Base-by-base conservation (phyloP, 768 basidiomycete species). In the Rhizopogon roseolus region DNA sequence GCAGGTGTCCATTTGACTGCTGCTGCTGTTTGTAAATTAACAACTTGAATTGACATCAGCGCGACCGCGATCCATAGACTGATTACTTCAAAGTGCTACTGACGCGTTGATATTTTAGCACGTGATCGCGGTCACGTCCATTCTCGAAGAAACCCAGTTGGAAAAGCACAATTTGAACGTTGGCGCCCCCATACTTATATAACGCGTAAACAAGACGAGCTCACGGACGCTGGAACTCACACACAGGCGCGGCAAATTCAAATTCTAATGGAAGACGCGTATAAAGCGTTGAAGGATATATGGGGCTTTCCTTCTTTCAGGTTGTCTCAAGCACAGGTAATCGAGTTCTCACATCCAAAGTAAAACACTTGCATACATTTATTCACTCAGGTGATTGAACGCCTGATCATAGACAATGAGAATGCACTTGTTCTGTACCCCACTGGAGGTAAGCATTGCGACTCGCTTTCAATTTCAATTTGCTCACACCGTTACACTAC, bases 1-100 rank as follows among this genome's bases (percentile, higher is more conserved):
- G 76, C 69, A 19, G 68, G 54, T 2, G 81, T 80, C 86, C 87
- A 88, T 64, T 66, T 68, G 40, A 71, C 63, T 56, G 22, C 60
- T 52, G 48, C 53, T 58, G n/a, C 54, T 41, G 50, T 67, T 14
- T 41, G 55, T 16, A 71, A 49, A 19, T 58, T 55, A 14, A 65
- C 22, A 13, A 66, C 44, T 27, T 29, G 61, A 28, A 69, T 53
- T 25, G 55, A 32, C 37, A 41, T 39, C 39, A 39, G 34, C 49
- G 49, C 11, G 34, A 36, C 10, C 10, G 34, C 34, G 11, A 11
- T 36, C 34, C 34, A 36, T 36, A 11, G 10, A 36, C 5, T 36
- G 22, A 10, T 7, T 32, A 32, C 8, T 2, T 10, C 29, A 32
- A 13, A 34, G 10, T 34, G 34, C 34, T 11, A 34, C 13, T 1